Percentiles rank a stretch among this genome's conserved stretches.
These are phyloP conservation scores for Fusarium brevicatenulatum DNA, from an alignment of 2,329 filamentous ascomycete genomes.

Conservation along the genomic window DNA sequence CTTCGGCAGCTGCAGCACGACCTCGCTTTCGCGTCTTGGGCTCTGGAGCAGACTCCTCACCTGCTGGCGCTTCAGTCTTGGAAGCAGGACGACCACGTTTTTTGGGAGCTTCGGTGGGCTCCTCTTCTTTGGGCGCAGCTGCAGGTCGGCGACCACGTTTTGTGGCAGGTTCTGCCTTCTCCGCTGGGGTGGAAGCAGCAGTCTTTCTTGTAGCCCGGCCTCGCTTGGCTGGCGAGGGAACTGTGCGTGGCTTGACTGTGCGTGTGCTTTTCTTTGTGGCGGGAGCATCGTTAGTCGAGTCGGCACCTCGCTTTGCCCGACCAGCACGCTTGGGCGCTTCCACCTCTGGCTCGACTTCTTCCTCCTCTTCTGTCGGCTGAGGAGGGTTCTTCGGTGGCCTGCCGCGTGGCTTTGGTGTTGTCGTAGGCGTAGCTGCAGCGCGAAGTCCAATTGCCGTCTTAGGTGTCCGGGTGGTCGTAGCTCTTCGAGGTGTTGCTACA, in stretches of 20 bases:
- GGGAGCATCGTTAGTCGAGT: not conserved
- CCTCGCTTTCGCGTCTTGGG: constrained; percentile 34
- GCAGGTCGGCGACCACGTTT: constrained; percentile 25
- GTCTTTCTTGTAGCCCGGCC: constrained; percentile 28
- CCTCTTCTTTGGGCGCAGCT: not conserved
- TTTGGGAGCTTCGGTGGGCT: constrained; percentile 18
- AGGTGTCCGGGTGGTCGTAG: constrained; percentile 5
- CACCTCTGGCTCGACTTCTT: constrained; percentile 1
- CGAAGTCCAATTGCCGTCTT: constrained; percentile 22
- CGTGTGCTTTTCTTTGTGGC: constrained; percentile 17
- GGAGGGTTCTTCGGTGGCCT: constrained; percentile 35
- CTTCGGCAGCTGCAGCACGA: constrained; percentile 10
- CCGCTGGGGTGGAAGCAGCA: not conserved
- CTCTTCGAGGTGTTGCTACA: constrained; percentile 5
- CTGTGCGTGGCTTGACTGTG: constrained; percentile 17
- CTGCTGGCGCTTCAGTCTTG: constrained; percentile 2
- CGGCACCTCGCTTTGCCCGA: not conserved
- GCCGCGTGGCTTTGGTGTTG: constrained; percentile 39
- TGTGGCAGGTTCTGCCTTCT: constrained; percentile 7
- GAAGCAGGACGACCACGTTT: constrained; percentile 36
- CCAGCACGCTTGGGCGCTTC: constrained; percentile 4
- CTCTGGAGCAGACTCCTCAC: not conserved
- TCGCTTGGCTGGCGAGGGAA: constrained; percentile 37
- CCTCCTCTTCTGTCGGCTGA: constrained; percentile 2
- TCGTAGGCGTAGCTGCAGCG: constrained; percentile 12